These are phyloP conservation scores for Salvia rosmarinus DNA, from an alignment of 257 asterid genomes.

Conservation along the genomic window DNA sequence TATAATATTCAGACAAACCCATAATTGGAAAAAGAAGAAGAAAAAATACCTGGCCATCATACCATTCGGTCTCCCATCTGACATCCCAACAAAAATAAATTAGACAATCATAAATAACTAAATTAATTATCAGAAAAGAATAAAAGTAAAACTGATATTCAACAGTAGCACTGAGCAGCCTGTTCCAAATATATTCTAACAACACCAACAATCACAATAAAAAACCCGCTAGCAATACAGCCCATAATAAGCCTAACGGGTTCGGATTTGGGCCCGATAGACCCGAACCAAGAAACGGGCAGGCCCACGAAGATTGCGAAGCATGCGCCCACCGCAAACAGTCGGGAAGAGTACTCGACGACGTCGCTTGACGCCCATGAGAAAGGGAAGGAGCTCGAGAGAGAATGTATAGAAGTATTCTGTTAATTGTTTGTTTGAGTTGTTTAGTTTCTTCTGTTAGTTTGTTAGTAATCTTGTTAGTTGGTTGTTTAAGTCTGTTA, in stretches of 20 bases:
- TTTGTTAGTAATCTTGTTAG: too few relatives aligned
- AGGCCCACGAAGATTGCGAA: constrained; percentile 78
- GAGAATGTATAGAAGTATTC: too few relatives aligned
- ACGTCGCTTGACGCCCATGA: constrained; percentile 83
- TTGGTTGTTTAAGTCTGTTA: too few relatives aligned
- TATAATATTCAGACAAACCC: background rate
- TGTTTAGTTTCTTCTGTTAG: too few relatives aligned
- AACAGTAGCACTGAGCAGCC: constrained; percentile 86
- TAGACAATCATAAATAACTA: background rate
- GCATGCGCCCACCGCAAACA: constrained; percentile 60
- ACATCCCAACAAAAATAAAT: constrained; percentile 9
- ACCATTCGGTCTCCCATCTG: constrained; percentile 99
- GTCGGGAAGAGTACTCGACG: constrained; percentile 60
- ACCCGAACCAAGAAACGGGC: constrained; percentile 83
- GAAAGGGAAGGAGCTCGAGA: constrained; percentile 78
- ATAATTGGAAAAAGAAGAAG: background rate
- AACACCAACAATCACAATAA: constrained; percentile 69
- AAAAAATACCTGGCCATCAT: constrained; percentile 88
- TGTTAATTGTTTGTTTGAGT: too few relatives aligned
- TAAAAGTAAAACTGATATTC: constrained; percentile 54
- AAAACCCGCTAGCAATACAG: constrained; percentile 65
- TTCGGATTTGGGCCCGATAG: constrained; percentile 63
- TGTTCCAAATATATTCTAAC: constrained; percentile 89
- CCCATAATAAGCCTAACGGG: constrained; percentile 55
- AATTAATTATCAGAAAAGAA: background rate